Base-by-base conservation (phyloP, 2,329 filamentous ascomycete genomes). In the Pseudogymnoascus sp. region DNA sequence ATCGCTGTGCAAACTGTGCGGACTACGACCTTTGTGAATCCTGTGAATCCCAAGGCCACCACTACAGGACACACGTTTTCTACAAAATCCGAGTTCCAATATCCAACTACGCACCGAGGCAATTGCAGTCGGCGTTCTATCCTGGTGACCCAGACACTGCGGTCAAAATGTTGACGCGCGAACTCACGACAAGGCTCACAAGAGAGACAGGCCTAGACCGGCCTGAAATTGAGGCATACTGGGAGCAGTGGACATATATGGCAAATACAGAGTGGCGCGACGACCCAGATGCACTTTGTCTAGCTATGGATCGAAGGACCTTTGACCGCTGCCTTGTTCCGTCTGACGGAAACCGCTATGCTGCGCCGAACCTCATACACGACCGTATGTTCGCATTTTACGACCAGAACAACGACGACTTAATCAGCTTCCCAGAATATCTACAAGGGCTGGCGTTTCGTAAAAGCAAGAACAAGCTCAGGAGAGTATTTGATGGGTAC, bases 381-480 rank as follows among this genome's bases (percentile, higher is more conserved):
- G 92, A 99, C 71, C 88, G 94, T 65, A 94, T 96, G 82, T 99
- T 97, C 74, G 84, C 89, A 57, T 96, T 96, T 72, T 99, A 96
- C 72, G 94, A 99, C 73, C 89, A 86, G 30, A 92, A 97, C 71
- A 81, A 84, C 39, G 90, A 99, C 70, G 89, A 88, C 19, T 77
- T 95, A 6, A 96, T 99, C 67, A 89, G 89, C 6, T 97, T 99
- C 66, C 82, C 90, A 56, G 94, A 99, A 71, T 99, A 96, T 69
- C 75, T 97, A 21, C 84, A 87, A 61, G 94, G 90, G 0, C 77
- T 96, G 55, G 86, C 90, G 3, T 86, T 84, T 66, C 76, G 83
- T 26, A 85, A 83, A 66, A 77, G 81, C 61, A 83, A 87, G 66
- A 84, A 89, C 65, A 85, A 89, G 64, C 77, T 92, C 39, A 78